Percentiles rank a stretch among this genome's conserved stretches.
phyloP scores from a whole-genome alignment of 352 stramenopile species.

The Pythium sukuiense region DNA sequence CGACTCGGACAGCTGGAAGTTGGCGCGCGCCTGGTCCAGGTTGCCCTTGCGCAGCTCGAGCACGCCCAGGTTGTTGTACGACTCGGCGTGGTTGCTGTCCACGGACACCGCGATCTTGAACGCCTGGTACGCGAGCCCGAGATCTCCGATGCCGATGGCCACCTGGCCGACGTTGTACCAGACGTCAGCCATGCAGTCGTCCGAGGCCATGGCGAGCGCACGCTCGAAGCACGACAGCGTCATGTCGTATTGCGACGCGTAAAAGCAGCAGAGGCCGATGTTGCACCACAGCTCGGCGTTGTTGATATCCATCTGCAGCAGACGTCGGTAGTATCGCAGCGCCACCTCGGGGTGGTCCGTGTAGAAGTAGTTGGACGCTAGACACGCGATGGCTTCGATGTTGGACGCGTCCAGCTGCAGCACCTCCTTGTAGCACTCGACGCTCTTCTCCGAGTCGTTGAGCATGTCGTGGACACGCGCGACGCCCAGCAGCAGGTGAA shows the following conservation, averaged over 20 bases:
- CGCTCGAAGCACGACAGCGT: slow-evolving; percentile 93
- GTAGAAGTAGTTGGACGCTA: slow-evolving; percentile 95
- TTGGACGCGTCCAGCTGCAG: slow-evolving; percentile 87
- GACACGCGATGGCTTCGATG: slow-evolving; percentile 90
- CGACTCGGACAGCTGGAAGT: slow-evolving; percentile 80
- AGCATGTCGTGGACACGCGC: slow-evolving; percentile 94
- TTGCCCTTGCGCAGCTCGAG: slow-evolving; percentile 90
- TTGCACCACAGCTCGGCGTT: slow-evolving; percentile 95
- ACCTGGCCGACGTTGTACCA: slow-evolving; percentile 96
- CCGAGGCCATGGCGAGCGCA: slow-evolving; percentile 82
- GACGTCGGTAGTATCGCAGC: slow-evolving; percentile 91
- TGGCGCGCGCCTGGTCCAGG: slow-evolving; percentile 77
- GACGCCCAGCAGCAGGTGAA: slow-evolving; percentile 79
- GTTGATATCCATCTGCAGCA: slow-evolving; percentile 93
- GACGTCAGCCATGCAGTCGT: slow-evolving; percentile 91
- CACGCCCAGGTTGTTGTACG: slow-evolving; percentile 91
- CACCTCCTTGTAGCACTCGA: slow-evolving; percentile 87
- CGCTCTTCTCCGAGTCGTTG: slow-evolving; percentile 78
- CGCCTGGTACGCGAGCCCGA: slow-evolving; percentile 91
- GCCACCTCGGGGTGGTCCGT: slow-evolving; percentile 90
- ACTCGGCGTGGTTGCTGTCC: slow-evolving; percentile 91
- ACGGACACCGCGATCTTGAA: slow-evolving; percentile 93
- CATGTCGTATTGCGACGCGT: slow-evolving; percentile 94
- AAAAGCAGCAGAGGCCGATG: slow-evolving; percentile 93
- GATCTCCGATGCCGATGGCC: slow-evolving; percentile 90